These are phyloP conservation scores for Xylaria sp. DNA, from an alignment of 2,329 filamentous ascomycete genomes.

Conservation along the genomic window DNA sequence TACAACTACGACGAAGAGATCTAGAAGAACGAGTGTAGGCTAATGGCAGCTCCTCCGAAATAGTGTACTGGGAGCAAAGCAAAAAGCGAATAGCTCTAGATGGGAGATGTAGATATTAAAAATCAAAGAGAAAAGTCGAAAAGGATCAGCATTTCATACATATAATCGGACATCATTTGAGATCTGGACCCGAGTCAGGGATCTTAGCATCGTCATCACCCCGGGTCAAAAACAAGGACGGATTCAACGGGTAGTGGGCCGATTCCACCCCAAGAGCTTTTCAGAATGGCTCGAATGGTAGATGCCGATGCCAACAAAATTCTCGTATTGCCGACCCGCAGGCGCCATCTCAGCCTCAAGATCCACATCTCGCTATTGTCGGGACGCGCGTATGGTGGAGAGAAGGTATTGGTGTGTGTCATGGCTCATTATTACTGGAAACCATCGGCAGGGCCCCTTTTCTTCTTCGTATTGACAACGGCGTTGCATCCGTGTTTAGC, in stretches of 20 bases:
- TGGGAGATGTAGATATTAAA: not conserved
- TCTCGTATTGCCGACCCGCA: conserved; percentile 34
- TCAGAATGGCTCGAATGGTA: conserved; percentile 22
- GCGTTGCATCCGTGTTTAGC: conserved; percentile 8
- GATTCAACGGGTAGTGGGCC: conserved; percentile 33
- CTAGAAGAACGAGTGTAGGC: conserved; percentile 13
- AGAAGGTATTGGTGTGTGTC: conserved; percentile 21
- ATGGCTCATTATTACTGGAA: conserved; percentile 24
- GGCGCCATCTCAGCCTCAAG: conserved; percentile 36
- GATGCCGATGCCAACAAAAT: conserved; percentile 31
- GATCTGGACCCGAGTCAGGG: conserved; percentile 32
- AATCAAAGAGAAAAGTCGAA: conserved; percentile 12
- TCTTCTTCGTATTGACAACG: conserved; percentile 20
- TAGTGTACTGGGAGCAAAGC: conserved; percentile 5
- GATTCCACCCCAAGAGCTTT: conserved; percentile 14
- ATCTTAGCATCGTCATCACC: conserved; percentile 30
- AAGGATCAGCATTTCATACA: conserved; percentile 27
- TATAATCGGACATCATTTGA: conserved; percentile 25
- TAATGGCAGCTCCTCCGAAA: not conserved
- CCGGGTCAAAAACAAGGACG: conserved; percentile 19
- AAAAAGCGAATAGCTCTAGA: not conserved
- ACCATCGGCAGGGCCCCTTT: conserved; percentile 21
- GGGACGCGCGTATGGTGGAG: conserved; percentile 29
- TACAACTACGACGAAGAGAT: conserved; percentile 11
- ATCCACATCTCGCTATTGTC: conserved; percentile 15